Base-by-base conservation (phyloP, 768 basidiomycete genomes). In the Ramaria rubella region DNA sequence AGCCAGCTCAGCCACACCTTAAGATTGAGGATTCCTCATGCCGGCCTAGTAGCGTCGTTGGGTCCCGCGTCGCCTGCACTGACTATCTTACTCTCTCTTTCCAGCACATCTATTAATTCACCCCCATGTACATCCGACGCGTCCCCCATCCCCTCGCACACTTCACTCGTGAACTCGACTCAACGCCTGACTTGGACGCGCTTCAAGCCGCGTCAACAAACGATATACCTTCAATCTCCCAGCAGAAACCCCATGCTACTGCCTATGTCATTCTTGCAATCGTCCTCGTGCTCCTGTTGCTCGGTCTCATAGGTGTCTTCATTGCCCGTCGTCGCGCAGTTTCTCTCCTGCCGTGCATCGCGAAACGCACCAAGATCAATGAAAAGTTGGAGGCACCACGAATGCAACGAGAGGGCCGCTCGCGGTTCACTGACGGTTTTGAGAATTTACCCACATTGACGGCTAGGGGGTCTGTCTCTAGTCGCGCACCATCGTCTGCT, bases 241-340 rank as follows among this genome's bases (percentile, higher is more conserved):
- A 54, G 5, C 1, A 8, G 12, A 8, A 24, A 3, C 19, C 38
- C 23, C 4, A 30, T 33, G 5, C n/a, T 23, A 31, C 31, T 27
- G 55, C 44, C 33, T 49, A 49, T 33, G 44, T 56, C 55, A 33
- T 56, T 24, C 30, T 56, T 19, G 55, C 24, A 6, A 33, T 56
- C 29, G 55, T 45, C 23, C 44, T 56, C 23, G 31, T 29, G 9
- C 27, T 49, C 19, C 23, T 46, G 12, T 23, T 56, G 26, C 27
- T 46, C 26, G 23, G 27, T 14, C 31, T 56, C 23, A 34, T 56
- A 9, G 55, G 42, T 12, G 15, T 45, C 14, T n/a, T 48, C 27
- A 5, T 56, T n/a, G 27, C 40, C n/a, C 55, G 55, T 17, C 55
- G 44, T 30, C 38, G 52, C 29, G 23, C 21, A 19, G 3, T 2